These are phyloP conservation scores for Colletotrichum plurivorum DNA, from an alignment of 2,329 filamentous ascomycete species.

Conservation along the genomic window DNA sequence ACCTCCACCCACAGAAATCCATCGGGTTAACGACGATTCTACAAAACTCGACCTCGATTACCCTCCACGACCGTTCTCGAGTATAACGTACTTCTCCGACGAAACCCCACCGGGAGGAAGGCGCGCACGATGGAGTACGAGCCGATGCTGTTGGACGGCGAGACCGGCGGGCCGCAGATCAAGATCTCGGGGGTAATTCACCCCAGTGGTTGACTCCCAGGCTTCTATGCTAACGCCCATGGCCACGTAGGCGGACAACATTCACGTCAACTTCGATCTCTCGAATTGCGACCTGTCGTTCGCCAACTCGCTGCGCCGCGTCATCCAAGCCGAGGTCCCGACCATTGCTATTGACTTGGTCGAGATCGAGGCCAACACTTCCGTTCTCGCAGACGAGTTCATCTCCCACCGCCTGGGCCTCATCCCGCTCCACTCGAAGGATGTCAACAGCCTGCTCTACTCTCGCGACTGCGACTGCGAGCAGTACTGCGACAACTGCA, in stretches of 20 bases:
- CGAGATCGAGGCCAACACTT: slow-evolving; percentile 92
- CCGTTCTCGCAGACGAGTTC: slow-evolving; percentile 97
- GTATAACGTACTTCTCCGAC: too few relatives aligned
- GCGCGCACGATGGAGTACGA: slow-evolving; percentile 68
- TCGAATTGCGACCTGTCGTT: slow-evolving; percentile 91
- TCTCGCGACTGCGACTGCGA: slow-evolving; percentile 97
- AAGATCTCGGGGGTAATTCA: slow-evolving; percentile 70
- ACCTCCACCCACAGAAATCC: not conserved
- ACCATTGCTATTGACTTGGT: slow-evolving; percentile 96
- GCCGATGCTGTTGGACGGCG: slow-evolving; percentile 71
- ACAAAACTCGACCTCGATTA: too few relatives aligned
- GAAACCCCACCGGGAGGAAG: not conserved
- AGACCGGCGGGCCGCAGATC: slow-evolving; percentile 69
- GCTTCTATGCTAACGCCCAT: slow-evolving; percentile 37
- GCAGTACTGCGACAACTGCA: slow-evolving; percentile 92
- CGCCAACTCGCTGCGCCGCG: slow-evolving; percentile 91
- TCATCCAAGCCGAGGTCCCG: slow-evolving; percentile 93
- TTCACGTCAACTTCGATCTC: slow-evolving; percentile 92
- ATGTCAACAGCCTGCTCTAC: slow-evolving; percentile 86
- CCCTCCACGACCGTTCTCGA: too few relatives aligned
- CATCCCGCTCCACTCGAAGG: slow-evolving; percentile 87
- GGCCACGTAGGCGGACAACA: slow-evolving; percentile 76
- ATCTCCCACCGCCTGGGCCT: slow-evolving; percentile 93
- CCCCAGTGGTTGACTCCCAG: not conserved
- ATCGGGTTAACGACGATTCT: too few relatives aligned